Base-by-base conservation (phyloP, 306 rosid species). In the Cucurbita pepo region DNA sequence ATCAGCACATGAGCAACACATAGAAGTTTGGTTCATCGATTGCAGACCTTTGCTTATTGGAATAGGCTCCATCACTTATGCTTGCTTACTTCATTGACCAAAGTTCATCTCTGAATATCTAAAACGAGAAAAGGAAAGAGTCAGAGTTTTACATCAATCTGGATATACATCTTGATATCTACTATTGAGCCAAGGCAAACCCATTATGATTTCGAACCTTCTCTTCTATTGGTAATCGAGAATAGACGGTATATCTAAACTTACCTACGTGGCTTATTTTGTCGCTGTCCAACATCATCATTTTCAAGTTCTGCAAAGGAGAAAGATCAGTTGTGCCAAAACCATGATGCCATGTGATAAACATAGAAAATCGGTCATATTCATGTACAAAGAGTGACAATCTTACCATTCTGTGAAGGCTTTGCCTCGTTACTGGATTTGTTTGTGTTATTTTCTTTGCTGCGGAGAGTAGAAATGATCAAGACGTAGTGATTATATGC, bases 61-160 rank as follows among this genome's bases (percentile, higher is more conserved):
- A 86, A 83, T 87, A 83, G 85, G 88, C 77, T 87, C 78, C 81
- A 62, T 84, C 79, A 71, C 77, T 79, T 60, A 76, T 71, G 82
- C 75, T 85, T 62, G 86, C 83, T 84, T 93, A 84, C 84, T 84
- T 93, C 88, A 93, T 77, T 87, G 85, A 66, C 97, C 85, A 83
- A 91, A 81, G 73, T 87, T 93, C 98, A 93, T 93, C 91, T 90
- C 96, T 11, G 98, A 93, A 78, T 93, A 93, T 86, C 98, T 93
- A 96, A 84, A 82, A 51, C 11, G 47, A 44, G 43, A 78, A 76
- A 37, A 76, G 19, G 54, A 73, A 21, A 79, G n/a, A 79, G 38
- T 45, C 51, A 79, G 11, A 10, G 34, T 45, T 45, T 67, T 47
- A 67, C 73, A 21, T 22, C 72, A 66, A 66, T 11, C 38, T 13